Base-by-base conservation (phyloP, 352 stramenopile genomes). In the Pseudoperonospora humuli region DNA sequence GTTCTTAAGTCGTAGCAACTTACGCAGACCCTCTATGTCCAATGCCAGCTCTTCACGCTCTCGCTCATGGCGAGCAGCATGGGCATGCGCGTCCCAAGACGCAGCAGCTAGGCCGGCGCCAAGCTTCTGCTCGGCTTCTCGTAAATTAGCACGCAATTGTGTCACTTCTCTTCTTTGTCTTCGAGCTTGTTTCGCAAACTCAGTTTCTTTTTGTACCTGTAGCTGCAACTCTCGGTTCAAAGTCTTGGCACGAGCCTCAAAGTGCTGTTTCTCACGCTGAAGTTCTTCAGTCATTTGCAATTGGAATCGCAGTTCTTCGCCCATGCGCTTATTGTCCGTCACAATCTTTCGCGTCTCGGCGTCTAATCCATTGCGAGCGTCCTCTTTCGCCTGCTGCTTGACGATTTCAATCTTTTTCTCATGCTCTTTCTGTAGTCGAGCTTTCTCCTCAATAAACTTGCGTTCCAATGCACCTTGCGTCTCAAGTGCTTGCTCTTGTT, bases 1-100 rank as follows among this genome's bases (percentile, higher is more conserved):
- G 63, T 97, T 96, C 53, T 97, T 97, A 13, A 97, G 66, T 9
- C 70, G 62, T 18, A 97, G 44, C 14, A 97, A 59, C 38, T 89
- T 70, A 13, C 84, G 69, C 17, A 97, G 66, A 3, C 81, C 90
- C 7, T 92, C 75, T 5, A 74, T 67, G 55, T 97, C 91, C 15
- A 97, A 57, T 7, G 64, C 68, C 54, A 93, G 64, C 20, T 96
- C 86, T 39, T 96, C 84, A 5, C 84, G 60, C 41, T 86, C 73
- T 9, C 70, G 67, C 26, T 75, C 67, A 10, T 60, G 68, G 25
- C 70, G 75, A 36, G 57, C 54, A 28, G 74, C 53, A 14, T 64
- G 43, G 19, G 64, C 31, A 37, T 84, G 54, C 17, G 85, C 76
- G 10, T 87, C 64, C 28, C 76, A 79, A 39, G 92, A 76, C 5